Percentiles rank a stretch among this genome's conserved stretches.
These are phyloP conservation scores for Russula compacta DNA, from an alignment of 768 basidiomycete species.

Conservation along the genomic window DNA sequence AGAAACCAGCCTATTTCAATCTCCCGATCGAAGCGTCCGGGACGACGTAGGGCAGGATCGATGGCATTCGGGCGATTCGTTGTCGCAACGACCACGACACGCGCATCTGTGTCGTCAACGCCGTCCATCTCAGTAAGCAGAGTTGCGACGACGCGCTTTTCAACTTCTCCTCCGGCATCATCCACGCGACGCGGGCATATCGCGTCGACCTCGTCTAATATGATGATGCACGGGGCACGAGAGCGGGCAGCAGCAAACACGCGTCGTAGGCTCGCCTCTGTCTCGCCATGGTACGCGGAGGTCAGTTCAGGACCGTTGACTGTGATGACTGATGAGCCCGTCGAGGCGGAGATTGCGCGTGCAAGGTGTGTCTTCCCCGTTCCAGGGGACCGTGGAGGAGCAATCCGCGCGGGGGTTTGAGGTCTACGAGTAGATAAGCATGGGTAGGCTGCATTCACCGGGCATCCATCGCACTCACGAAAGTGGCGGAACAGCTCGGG, in stretches of 20 bases:
- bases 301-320: conserved; percentile 95
- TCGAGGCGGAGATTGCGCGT: conserved; percentile 84
- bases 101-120: conserved; percentile 47
- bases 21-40: conserved; percentile 89
- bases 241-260: conserved; percentile 80
- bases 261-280: conserved; percentile 81
- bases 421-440: conserved; percentile 35
- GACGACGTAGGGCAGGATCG: conserved; percentile 83
- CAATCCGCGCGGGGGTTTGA: conserved; percentile 96
- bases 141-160: conserved; percentile 92
- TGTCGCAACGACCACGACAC: conserved; percentile 92
- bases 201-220: conserved; percentile 94
- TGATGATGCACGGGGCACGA: conserved; percentile 84
- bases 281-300: conserved; percentile 95
- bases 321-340: conserved; percentile 78
- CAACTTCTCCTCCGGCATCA: conserved; percentile 87
- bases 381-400: conserved; percentile 94
- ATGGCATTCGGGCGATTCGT: conserved; percentile 95
- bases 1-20: conserved; percentile 75
- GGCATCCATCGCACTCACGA: conserved; percentile 29
- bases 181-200: conserved; percentile 87
- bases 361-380: conserved; percentile 98
- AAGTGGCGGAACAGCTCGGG: conserved; percentile 76
- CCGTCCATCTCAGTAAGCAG: conserved; percentile 93
- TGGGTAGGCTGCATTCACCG: not conserved